Conservation (phyloP, 176 grass and related monocot species). For the Zea luxurians region DNA sequence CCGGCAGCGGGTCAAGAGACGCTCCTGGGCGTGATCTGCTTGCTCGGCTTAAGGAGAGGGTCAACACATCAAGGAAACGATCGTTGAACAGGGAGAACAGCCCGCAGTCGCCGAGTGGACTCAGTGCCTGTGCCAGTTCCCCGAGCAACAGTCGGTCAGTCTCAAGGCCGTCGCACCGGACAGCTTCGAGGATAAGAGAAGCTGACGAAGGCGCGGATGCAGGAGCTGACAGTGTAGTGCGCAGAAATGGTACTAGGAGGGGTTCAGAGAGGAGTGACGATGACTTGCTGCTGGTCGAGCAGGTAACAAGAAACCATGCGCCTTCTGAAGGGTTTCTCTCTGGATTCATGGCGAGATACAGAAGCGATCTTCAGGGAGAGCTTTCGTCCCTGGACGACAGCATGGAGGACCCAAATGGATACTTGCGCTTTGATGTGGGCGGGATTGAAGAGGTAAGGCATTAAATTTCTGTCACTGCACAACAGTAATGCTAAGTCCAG, state of each 20-base stretch:
- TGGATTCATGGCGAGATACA: conserved; percentile 49
- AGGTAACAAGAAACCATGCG: conserved; percentile 26
- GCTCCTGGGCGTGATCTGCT: conserved; percentile 37
- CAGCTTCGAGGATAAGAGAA: conserved; percentile 44
- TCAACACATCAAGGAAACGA: conserved; percentile 52
- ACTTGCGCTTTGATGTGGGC: conserved; percentile 59
- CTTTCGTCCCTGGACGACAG: conserved; percentile 32
- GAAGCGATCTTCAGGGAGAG: conserved; percentile 35
- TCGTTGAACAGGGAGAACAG: conserved; percentile 46
- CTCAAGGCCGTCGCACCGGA: conserved; percentile 30
- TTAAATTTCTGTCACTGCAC: not conserved
- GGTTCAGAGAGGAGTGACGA: conserved; percentile 19
- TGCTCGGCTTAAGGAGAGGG: conserved; percentile 43
- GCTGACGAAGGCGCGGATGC: conserved; percentile 5
- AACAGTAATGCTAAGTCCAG: not conserved
- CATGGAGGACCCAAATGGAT: conserved; percentile 51
- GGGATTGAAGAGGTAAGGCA: conserved; percentile 55
- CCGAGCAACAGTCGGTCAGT: conserved; percentile 13
- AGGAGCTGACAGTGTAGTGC: not conserved
- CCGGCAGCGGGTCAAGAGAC: conserved; percentile 36
- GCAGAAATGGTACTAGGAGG: conserved; percentile 28
- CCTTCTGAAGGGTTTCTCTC: conserved; percentile 42
- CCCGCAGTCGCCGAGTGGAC: conserved; percentile 25
- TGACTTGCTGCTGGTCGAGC: conserved; percentile 37
- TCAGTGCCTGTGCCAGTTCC: conserved; percentile 12